Base-by-base conservation (phyloP, 2,329 filamentous ascomycete species). In the Furcasterigmium sp. region DNA sequence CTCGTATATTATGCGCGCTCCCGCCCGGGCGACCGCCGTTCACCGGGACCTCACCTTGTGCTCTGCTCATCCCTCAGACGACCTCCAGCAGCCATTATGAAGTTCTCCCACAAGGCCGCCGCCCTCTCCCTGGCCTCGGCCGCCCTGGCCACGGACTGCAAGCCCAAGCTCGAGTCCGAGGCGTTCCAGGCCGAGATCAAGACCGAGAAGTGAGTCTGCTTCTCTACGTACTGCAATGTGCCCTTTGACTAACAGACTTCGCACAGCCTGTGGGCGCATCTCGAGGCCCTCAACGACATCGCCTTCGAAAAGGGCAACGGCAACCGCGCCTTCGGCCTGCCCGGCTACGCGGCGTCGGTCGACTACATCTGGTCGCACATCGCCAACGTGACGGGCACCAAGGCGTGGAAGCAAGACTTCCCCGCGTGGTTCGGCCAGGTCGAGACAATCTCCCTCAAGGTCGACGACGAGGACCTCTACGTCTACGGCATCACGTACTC, bases 251-350 rank as follows among this genome's bases (percentile, higher is more conserved):
- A 11, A 10, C 0, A 3, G 8, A 23, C 50, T 30, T 13, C 9
- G 39, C 20, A 47, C 28, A 72, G 70, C 32, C 55, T 75, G 20
- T 65, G 70, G 64, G 55, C 59, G 38, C 72, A 73, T 46, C 63
- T 75, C 17, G 56, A 65, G 44, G 59, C 59, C n/a, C 62, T 76
- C n/a, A 60, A 74, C 45, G 52, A 60, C 5, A 73, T 75, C 37
- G 72, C 70, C 28, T 63, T 62, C 38, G 64, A 61, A 29, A 72
- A 76, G 49, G 70, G 71, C 2, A 21, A 32, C 30, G 73, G 72
- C 7, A 77, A 76, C 56, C 64, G 72, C 41, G 72, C 72, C n/a
- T 75, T 75, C 48, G 72, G 72, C 17, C 62, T 71, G 4, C 68
- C 71, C 1, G 72, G 72, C 5, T 75, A 70, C 50, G 63, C 60